Percentiles rank a stretch among this genome's conserved stretches.
phyloP scores from a whole-genome alignment of 495 filamentous ascomycete genomes.

The Cercophora samala region DNA sequence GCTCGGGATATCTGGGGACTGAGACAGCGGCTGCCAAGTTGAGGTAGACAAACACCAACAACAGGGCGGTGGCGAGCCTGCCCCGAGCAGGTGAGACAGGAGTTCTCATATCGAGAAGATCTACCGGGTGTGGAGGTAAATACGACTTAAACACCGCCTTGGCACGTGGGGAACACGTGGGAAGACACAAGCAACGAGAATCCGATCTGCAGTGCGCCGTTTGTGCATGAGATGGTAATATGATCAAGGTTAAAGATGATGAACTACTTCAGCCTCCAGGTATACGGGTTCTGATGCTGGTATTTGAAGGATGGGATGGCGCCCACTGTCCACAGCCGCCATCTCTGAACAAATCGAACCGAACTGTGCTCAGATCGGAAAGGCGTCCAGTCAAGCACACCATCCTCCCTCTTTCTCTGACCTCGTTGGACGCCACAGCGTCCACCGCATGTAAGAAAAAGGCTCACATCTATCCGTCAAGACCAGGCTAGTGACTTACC shows the following conservation, averaged over 20 bases:
- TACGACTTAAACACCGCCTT: background rate
- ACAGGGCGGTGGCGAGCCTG: background rate
- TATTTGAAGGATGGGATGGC: background rate
- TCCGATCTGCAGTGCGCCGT: background rate
- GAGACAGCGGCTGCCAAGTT: background rate
- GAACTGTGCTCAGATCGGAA: background rate
- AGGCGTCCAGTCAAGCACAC: background rate
- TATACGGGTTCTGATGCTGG: background rate
- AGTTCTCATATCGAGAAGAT: background rate
- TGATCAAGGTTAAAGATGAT: background rate
- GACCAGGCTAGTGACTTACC: background rate
- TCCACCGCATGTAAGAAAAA: background rate
- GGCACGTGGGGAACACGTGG: background rate
- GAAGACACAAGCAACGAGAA: background rate
- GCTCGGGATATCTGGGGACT: background rate
- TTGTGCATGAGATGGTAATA: background rate
- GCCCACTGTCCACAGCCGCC: background rate
- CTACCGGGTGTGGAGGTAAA: background rate
- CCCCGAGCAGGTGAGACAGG: background rate
- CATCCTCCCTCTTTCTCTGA: background rate
- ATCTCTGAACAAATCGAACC: background rate
- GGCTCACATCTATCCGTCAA: background rate
- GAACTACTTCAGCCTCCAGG: background rate
- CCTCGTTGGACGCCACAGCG: background rate
- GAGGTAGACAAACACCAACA: background rate